A percentile compares a stretch with the other conserved stretches of the same genome.
Evolutionary conservation across 2,329 filamentous ascomycete species (phyloP).

Genomic region (Apiospora pterosperma): DNA sequence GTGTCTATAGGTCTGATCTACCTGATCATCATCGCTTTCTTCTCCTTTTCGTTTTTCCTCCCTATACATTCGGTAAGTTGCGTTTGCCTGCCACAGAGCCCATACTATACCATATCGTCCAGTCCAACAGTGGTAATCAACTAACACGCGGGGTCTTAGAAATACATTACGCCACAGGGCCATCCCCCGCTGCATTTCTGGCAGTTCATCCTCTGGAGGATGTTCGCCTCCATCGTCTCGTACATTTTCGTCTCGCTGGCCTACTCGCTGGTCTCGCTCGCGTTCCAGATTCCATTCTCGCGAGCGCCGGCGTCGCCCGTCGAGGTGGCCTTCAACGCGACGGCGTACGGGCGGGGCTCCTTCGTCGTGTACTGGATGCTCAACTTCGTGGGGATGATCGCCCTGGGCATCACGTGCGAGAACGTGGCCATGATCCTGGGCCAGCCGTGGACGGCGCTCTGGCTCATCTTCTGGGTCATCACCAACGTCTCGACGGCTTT

Average conservation of each 20-base stretch:
- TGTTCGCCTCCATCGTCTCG: slow-evolving; percentile 49
- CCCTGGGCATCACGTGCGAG: slow-evolving; percentile 60
- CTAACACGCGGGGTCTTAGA: slow-evolving; percentile 14
- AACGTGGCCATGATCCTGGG: slow-evolving; percentile 62
- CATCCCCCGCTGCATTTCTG: slow-evolving; percentile 56
- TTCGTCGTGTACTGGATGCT: slow-evolving; percentile 64
- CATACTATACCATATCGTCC: neutral
- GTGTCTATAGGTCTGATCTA: slow-evolving; percentile 64
- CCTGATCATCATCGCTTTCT: slow-evolving; percentile 65
- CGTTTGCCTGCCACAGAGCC: neutral
- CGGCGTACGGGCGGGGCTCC: slow-evolving; percentile 53
- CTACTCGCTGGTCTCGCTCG: slow-evolving; percentile 61
- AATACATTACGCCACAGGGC: slow-evolving; percentile 50
- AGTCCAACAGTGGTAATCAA: neutral
- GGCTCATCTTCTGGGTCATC: slow-evolving; percentile 67
- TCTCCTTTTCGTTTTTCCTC: slow-evolving; percentile 62
- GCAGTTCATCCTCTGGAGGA: slow-evolving; percentile 58
- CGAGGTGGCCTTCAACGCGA: slow-evolving; percentile 34
- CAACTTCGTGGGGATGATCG: slow-evolving; percentile 61
- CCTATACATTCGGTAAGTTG: slow-evolving; percentile 52
- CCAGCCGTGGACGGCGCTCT: slow-evolving; percentile 56
- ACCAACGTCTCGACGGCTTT: slow-evolving; percentile 60
- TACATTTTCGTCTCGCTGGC: slow-evolving; percentile 61
- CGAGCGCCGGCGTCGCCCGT: slow-evolving; percentile 38
- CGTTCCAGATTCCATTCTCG: slow-evolving; percentile 61